Evolutionary conservation across 176 grass and related monocot genomes (phyloP).

Genomic region (Panicum miliaceum): DNA sequence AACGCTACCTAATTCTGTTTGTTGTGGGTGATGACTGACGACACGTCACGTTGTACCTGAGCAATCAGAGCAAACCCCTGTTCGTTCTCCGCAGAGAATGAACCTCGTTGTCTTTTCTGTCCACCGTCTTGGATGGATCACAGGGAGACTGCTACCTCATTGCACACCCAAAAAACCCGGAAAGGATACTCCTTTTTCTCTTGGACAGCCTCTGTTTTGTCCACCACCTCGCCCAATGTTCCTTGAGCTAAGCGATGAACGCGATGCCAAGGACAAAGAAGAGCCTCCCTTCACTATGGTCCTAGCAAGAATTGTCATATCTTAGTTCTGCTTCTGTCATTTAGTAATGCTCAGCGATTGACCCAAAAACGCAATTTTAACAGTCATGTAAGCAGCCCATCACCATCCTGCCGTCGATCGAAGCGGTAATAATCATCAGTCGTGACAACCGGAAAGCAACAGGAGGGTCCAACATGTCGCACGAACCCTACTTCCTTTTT

Average conservation of each 20-base stretch:
- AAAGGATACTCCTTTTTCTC: neutral
- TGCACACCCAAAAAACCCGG: neutral
- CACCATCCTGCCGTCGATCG: neutral
- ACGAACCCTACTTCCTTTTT: neutral
- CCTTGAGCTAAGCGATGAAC: neutral
- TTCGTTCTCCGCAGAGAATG: neutral
- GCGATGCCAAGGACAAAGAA: conserved; percentile 10
- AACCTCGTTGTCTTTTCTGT: neutral
- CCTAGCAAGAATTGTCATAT: neutral
- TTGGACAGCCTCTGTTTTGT: conserved; percentile 8
- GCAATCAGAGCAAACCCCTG: neutral
- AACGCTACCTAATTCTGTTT: neutral
- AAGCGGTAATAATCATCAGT: neutral
- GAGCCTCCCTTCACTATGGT: neutral
- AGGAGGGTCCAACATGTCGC: neutral
- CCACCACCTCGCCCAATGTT: neutral
- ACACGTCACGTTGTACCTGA: neutral
- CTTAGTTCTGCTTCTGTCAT: neutral
- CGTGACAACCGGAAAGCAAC: neutral
- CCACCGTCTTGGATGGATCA: neutral
- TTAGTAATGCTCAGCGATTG: neutral
- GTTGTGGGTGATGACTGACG: neutral
- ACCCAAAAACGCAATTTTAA: neutral
- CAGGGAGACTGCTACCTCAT: neutral
- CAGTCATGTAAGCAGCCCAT: neutral